Percentiles rank a stretch among this genome's conserved stretches.
Evolutionary conservation across 2,329 filamentous ascomycete species (phyloP).

Genomic region (Alternaria tenuissima): DNA sequence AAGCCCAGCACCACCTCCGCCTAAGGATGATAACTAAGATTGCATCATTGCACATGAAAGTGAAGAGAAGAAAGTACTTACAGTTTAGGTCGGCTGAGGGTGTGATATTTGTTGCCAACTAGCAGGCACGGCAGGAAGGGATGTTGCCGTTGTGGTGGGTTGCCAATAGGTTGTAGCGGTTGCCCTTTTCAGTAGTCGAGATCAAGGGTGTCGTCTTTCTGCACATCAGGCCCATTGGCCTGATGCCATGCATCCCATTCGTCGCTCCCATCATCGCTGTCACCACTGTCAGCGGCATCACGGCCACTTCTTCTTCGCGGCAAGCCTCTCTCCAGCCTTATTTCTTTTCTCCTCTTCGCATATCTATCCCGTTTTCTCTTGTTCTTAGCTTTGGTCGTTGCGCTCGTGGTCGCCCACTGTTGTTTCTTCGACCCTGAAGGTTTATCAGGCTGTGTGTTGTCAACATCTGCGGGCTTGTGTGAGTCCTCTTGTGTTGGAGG

Average conservation of each 20-base stretch:
- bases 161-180: neutral
- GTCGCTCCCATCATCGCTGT: slow-evolving; percentile 47
- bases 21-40: slow-evolving; percentile 94
- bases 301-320: slow-evolving; percentile 16
- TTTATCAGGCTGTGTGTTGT: slow-evolving; percentile 22
- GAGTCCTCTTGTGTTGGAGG: slow-evolving; percentile 2
- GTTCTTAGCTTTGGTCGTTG: slow-evolving; percentile 35
- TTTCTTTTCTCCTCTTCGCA: slow-evolving; percentile 35
- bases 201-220: slow-evolving; percentile 50
- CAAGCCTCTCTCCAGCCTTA: slow-evolving; percentile 24
- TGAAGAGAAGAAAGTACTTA: slow-evolving; percentile 17
- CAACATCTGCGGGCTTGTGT: slow-evolving; percentile 11
- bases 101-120: neutral
- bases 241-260: slow-evolving; percentile 56
- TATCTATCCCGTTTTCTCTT: slow-evolving; percentile 37
- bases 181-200: slow-evolving; percentile 57
- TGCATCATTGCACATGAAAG: slow-evolving; percentile 73
- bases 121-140: no score
- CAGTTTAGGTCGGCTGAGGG: neutral
- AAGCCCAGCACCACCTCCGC: slow-evolving; percentile 62
- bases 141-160: neutral
- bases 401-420: slow-evolving; percentile 40
- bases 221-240: slow-evolving; percentile 55
- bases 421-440: slow-evolving; percentile 31
- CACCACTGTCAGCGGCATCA: slow-evolving; percentile 17